Percentiles rank a stretch among this genome's conserved stretches.
Conservation (phyloP, 2,329 filamentous ascomycete species). For the Epichloe festucae region DNA sequence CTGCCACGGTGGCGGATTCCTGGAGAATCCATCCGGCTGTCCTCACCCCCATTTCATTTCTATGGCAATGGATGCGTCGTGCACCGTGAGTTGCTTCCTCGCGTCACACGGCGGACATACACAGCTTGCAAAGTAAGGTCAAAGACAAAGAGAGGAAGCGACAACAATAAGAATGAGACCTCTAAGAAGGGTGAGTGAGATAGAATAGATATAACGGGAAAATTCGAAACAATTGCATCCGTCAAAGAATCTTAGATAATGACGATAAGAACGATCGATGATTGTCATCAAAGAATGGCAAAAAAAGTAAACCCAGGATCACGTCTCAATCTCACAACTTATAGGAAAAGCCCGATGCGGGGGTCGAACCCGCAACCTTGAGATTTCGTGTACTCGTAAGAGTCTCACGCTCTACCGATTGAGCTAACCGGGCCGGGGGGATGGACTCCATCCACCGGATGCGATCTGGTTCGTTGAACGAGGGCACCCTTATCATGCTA, state of each 20-base stretch:
- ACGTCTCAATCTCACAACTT: neutral
- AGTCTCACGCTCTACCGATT: conserved; percentile 57
- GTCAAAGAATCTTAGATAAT: neutral
- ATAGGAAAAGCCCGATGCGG: conserved; percentile 20
- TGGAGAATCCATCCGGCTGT: conserved; percentile 51
- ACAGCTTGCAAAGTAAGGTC: neutral
- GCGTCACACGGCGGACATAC: neutral
- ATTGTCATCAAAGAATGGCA: rapidly evolving
- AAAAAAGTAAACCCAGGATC: neutral
- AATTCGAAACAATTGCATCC: too few species aligned
- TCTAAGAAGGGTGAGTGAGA: too few species aligned
- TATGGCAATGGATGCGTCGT: too few species aligned
- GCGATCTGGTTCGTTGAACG: neutral
- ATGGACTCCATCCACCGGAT: neutral
- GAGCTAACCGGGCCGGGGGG: conserved; percentile 23
- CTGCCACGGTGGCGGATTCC: conserved; percentile 50
- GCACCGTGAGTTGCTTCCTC: too few species aligned
- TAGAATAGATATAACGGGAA: too few species aligned
- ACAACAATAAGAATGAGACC: too few species aligned
- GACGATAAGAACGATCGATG: neutral
- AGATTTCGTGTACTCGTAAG: conserved; percentile 30
- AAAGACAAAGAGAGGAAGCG: too few species aligned
- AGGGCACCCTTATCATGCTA: rapidly evolving
- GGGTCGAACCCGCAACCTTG: conserved; percentile 43
- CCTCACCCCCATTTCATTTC: too few species aligned